Conservation (phyloP, 2,329 filamentous ascomycete genomes). For the Xenosphaeropsis pyriputrescens region DNA sequence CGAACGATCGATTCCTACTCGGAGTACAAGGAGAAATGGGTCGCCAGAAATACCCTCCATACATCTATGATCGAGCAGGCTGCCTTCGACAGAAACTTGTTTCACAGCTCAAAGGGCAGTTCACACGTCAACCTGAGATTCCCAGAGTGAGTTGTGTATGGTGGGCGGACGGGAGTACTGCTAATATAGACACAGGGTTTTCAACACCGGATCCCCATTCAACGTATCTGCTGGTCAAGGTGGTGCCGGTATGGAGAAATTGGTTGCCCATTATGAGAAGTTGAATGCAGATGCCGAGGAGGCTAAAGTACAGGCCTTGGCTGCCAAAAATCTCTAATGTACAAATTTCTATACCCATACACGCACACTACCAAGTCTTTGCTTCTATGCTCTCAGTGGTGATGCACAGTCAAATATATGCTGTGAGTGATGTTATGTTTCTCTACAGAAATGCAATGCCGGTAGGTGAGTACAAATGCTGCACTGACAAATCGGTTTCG, state of each 20-base stretch:
- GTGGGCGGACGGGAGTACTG: background rate
- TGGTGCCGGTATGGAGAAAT: slow-evolving; percentile 37
- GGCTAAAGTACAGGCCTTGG: slow-evolving; percentile 28
- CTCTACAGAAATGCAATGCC: too few relatives aligned
- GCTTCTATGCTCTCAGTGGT: too few relatives aligned
- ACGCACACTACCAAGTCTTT: background rate
- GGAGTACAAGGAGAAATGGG: slow-evolving; percentile 34
- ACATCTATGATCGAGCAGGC: slow-evolving; percentile 46
- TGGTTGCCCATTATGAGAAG: slow-evolving; percentile 48
- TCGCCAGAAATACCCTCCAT: slow-evolving; percentile 42
- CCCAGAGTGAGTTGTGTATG: slow-evolving; percentile 41
- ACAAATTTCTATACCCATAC: slow-evolving; percentile 4
- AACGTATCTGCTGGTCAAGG: slow-evolving; percentile 48
- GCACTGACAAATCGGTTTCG: too few relatives aligned
- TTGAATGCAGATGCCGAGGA: slow-evolving; percentile 39
- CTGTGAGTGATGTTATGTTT: too few relatives aligned
- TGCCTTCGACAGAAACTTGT: slow-evolving; percentile 45
- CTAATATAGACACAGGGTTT: slow-evolving; percentile 29
- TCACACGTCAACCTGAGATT: slow-evolving; percentile 37
- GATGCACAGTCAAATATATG: too few relatives aligned
- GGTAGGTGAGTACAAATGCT: too few relatives aligned
- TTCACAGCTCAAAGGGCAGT: slow-evolving; percentile 29
- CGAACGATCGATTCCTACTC: slow-evolving; percentile 38
- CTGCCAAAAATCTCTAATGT: background rate
- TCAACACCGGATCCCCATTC: slow-evolving; percentile 47